Base-by-base conservation (phyloP, 164 flowering plant genomes). In the Vitis vinifera region DNA sequence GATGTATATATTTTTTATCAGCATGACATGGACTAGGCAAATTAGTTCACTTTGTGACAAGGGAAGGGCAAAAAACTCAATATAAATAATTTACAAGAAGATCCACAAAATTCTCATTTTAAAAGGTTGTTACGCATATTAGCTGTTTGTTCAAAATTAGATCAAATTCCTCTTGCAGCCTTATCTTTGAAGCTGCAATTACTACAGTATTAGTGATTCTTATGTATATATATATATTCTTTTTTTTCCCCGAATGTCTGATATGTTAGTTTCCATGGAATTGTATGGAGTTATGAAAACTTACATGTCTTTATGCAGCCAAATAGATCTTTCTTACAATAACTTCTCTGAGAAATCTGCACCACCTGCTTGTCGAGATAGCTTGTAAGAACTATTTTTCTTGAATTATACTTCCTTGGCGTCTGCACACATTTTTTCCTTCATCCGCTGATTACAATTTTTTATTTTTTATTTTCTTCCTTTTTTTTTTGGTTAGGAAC, bases 271-370 rank as follows among this genome's bases (percentile, higher is more conserved):
- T 31, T 31, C 44, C 44, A 31, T 31, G 44, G 44, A 31, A 31
- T 31, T 31, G 7, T 31, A 31, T 31, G 44, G 7, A 4, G 44
- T 31, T 31, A 31, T 31, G 44, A 31, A 4, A 6, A 31, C 3
- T 31, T 31, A 31, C 15, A 2, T 56, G 11, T 63, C 44, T 4
- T 31, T 31, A 31, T 31, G 44, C 5, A 31, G 44, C 5, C 44
- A 30, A 52, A 64, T 72, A 17, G 83, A 80, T 75, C 78, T 80
- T 69, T 80, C 83, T 13, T 80, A 75, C 75, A 77, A 76, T 59
- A 73, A 71, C 51, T 74, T 79, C 29, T 37, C 19, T 10, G 55
- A 57, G 19, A 64, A 62, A 53, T 68, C 75, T 55, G 68, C 63
- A 37, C 70, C 72, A 30, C 14, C 74, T 51, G 23, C 63, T 52